Base-by-base conservation (phyloP, 805 yeast species). In the Metschnikowia proteae region DNA sequence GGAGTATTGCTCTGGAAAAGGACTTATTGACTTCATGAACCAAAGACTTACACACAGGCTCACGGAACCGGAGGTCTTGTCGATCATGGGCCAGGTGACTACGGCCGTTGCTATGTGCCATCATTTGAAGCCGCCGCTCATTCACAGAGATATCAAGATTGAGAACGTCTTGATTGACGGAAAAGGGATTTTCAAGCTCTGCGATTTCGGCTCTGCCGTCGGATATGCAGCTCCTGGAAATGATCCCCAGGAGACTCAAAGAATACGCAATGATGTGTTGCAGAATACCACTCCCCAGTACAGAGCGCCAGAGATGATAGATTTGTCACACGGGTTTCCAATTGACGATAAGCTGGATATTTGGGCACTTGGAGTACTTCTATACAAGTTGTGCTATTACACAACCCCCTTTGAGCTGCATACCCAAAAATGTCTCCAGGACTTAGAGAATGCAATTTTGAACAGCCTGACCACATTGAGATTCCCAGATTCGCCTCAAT, bases 221-320 rank as follows among this genome's bases (percentile, higher is more conserved):
- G 80, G 82, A 8, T 76, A 81, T 28, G 64, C 83, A 41, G 74
- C 84, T 30, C 82, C 84, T 0, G 90, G 95, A 4, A 68, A 74
- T 43, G 80, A 74, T 48, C 73, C 79, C 2, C 82, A 81, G 47
- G 91, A 86, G 56, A 70, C 83, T 40, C 74, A 77, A 41, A 65
- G 71, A 29, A 68, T 86, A 28, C 84, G 81, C 56, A 80, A 82
- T 50, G 94, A 87, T 63, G 77, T 87, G 36, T 67, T 86, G 76
- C 83, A 80, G 49, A 86, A 86, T 64, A 87, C 96, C 1, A 87
- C 96, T 0, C 91, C 95, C 0, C 96, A 87, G 61, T 87, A 87
- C 62, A 73, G 95, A 55, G 74, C 90, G 3, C 96, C 96, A 3
- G 96, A 87, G 65, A 87, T 87, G 94, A 71, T 87, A 29, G 92